phyloP scores from a whole-genome alignment of 2,329 filamentous ascomycete genomes.

The Stenocarpella maydis region DNA sequence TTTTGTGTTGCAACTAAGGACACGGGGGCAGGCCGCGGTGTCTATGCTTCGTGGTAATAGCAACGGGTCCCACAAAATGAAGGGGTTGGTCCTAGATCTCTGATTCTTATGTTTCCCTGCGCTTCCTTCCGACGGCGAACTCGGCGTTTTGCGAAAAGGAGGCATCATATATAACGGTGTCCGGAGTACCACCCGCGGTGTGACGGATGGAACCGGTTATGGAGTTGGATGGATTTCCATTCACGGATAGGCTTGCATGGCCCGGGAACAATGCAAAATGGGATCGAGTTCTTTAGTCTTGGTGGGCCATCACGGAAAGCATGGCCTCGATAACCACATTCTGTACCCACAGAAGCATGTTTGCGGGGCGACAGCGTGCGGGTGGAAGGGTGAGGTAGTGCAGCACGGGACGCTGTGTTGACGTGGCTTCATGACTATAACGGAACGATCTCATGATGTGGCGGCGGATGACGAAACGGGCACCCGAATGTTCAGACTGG shows the following conservation, averaged over 20 bases:
- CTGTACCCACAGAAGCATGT: conserved; percentile 12
- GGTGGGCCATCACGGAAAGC: neutral
- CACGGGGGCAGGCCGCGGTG: conserved; percentile 27
- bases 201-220: conserved; percentile 20
- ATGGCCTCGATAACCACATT: neutral
- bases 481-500: conserved; percentile 6
- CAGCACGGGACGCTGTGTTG: conserved; percentile 12
- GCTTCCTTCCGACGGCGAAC: conserved; percentile 15
- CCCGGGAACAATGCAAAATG: conserved; percentile 3
- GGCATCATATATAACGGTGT: conserved; percentile 35
- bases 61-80: conserved; percentile 33
- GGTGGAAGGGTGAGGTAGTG: neutral
- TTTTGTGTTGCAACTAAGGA: conserved; percentile 28
- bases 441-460: conserved; percentile 16
- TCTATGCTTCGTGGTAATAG: conserved; percentile 28
- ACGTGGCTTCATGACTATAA: conserved; percentile 19
- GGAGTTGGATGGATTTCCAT: conserved; percentile 31
- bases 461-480: neutral
- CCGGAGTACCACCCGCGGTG: conserved; percentile 26
- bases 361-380: neutral
- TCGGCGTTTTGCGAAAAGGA: conserved; percentile 28
- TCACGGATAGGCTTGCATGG: conserved; percentile 19
- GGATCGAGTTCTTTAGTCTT: conserved; percentile 8
- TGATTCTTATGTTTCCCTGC: conserved; percentile 16
- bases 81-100: conserved; percentile 31